Evolutionary conservation across 345 rosid genomes (phyloP), one percentile per base, ranked within the genome.

Genomic region (Salix suchowensis): DNA sequence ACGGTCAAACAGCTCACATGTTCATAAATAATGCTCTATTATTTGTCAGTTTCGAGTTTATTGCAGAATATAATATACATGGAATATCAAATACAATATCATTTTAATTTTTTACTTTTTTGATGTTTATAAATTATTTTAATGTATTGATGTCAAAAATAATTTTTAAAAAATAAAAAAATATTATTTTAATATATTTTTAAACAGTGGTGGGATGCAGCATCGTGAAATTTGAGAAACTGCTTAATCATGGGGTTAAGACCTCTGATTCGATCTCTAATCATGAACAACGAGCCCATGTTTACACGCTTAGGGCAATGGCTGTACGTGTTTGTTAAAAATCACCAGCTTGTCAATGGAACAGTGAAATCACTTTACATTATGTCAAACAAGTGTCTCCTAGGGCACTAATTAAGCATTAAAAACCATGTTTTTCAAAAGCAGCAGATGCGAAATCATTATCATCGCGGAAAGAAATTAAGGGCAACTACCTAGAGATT

Each of bases 391-490:
- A 39, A 14, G 40, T 18, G 12, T 58, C 34, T n/a, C 8, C 4
- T 28, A 61, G 28, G 15, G 71, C 75, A 50, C 52, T 37, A 34
- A 71, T 50, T 7, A 37, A 71, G 75, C 80, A 18, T 58, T 0
- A 10, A 52, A 24, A 26, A 70, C n/a, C 26, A 28, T 62, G 62
- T 30, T 16, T 62, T 62, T 28, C 61, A 16, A 46, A 65, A 73
- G 26, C 1, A 58, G 4, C 12, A n/a, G 23, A 58, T 23, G 28
- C 11, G 16, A 28, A 73, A 26, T 26, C 55, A 73, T 62, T 6
- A 11, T 5, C 19, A 40, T 2, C 21, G 5, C 5, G 28, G 10
- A 62, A 42, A 44, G 69, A 19, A 28, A 42, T 2, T 4, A 30
- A 30, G n/a, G 44, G 16, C 26, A 37, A 4, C 18, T 34, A 4